phyloP scores from a whole-genome alignment of 2,329 filamentous ascomycete species.

The Aaosphaeria arxii region DNA sequence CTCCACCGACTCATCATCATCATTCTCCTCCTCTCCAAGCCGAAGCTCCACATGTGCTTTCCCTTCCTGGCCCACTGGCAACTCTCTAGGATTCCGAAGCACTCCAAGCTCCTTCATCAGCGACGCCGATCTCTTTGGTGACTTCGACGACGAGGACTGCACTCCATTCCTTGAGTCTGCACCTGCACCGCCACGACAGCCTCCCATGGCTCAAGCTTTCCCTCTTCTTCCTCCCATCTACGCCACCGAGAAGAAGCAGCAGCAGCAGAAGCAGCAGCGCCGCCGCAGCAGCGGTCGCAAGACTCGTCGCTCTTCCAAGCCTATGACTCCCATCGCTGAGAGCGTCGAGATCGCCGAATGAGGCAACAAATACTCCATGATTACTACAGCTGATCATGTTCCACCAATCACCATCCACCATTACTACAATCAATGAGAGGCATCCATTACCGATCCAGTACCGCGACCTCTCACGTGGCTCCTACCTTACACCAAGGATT shows the following conservation, averaged over 20 bases:
- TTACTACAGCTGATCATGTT: slow-evolving; percentile 7
- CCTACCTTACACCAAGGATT: too few relatives aligned
- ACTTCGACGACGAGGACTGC: slow-evolving; percentile 31
- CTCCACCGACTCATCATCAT: slow-evolving; percentile 14
- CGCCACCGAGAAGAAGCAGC: slow-evolving; percentile 40
- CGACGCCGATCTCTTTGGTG: slow-evolving; percentile 40
- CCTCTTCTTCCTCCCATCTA: slow-evolving; percentile 39
- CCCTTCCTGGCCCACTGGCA: slow-evolving; percentile 39
- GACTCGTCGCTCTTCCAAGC: slow-evolving; percentile 38
- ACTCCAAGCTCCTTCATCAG: slow-evolving; percentile 41
- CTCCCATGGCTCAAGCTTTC: slow-evolving; percentile 32
- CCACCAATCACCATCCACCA: too few relatives aligned
- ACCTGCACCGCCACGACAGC: slow-evolving; percentile 38
- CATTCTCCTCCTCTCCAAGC: slow-evolving; percentile 13
- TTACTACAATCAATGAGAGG: too few relatives aligned
- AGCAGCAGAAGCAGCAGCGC: slow-evolving; percentile 20
- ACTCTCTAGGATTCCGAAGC: slow-evolving; percentile 34
- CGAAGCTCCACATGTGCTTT: slow-evolving; percentile 38
- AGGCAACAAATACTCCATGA: slow-evolving; percentile 7
- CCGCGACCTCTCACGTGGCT: too few relatives aligned
- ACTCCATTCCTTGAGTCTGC: slow-evolving; percentile 37
- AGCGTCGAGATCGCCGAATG: slow-evolving; percentile 38
- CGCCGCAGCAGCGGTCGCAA: slow-evolving; percentile 40
- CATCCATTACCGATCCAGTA: too few relatives aligned
- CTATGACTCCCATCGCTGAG: slow-evolving; percentile 43